Evolutionary conservation across 2,329 filamentous ascomycete genomes (phyloP).

Genomic region (Xylariomycetidae sp.): DNA sequence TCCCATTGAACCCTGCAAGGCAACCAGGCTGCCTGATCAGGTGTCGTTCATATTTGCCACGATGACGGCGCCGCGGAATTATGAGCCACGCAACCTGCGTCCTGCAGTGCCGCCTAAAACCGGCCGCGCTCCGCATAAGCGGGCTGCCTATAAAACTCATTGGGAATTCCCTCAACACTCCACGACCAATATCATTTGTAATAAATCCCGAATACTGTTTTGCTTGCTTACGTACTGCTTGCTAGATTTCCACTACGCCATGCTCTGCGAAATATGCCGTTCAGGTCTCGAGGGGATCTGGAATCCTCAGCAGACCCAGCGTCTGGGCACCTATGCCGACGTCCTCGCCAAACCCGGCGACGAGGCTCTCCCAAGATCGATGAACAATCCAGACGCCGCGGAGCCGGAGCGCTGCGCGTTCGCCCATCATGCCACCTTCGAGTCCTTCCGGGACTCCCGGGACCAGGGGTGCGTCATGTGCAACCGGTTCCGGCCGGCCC

Average conservation of each 20-base stretch:
- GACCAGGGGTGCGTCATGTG: conserved; percentile 4
- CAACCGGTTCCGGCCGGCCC: neutral
- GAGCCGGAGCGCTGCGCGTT: conserved; percentile 3
- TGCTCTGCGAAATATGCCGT: conserved; percentile 3
- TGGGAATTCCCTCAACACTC: no score
- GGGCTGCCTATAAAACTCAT: no score
- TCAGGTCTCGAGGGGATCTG: conserved; percentile 2
- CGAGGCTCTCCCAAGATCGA: neutral
- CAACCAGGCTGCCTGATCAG: no score
- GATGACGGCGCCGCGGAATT: no score
- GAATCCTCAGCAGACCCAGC: neutral
- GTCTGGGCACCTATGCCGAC: neutral
- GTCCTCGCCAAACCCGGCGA: neutral
- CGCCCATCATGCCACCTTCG: conserved; percentile 3
- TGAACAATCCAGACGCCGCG: neutral
- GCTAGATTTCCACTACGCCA: neutral
- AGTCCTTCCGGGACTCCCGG: conserved; percentile 2
- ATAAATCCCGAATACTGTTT: no score
- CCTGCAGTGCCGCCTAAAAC: no score
- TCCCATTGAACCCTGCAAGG: no score
- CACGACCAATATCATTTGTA: no score
- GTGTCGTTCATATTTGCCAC: no score
- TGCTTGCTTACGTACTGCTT: no score
- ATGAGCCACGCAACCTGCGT: no score
- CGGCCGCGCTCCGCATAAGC: no score